Conservation (phyloP, 2,329 filamentous ascomycete genomes). For the Thermoascus crustaceus region DNA sequence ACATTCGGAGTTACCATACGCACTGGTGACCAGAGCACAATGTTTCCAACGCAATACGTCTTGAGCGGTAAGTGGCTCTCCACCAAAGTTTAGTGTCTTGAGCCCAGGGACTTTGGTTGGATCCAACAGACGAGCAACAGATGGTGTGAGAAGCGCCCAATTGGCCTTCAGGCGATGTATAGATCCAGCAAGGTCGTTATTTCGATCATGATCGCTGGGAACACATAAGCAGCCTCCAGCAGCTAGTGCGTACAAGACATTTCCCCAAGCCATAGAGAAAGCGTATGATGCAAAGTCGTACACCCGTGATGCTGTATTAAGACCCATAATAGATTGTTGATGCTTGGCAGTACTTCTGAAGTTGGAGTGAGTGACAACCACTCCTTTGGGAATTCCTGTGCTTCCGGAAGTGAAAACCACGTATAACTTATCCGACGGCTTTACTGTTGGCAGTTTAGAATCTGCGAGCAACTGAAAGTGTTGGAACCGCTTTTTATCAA, state of each 20-base stretch:
- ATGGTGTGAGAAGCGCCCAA: constrained; percentile 49
- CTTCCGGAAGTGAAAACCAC: constrained; percentile 47
- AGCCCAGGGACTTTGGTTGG: constrained; percentile 22
- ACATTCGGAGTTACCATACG: constrained; percentile 5
- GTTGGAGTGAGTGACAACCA: constrained; percentile 49
- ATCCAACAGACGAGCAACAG: constrained; percentile 36
- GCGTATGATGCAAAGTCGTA: constrained; percentile 45
- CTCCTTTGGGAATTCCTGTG: constrained; percentile 44
- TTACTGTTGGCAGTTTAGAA: not conserved
- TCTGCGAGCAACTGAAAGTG: too few species aligned
- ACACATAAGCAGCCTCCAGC: constrained; percentile 38
- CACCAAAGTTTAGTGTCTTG: constrained; percentile 29
- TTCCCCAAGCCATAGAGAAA: constrained; percentile 40
- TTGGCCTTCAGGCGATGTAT: constrained; percentile 21
- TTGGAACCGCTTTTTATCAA: too few species aligned
- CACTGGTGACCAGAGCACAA: not conserved
- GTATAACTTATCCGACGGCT: constrained; percentile 28
- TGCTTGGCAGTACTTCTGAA: constrained; percentile 43
- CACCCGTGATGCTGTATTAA: constrained; percentile 45
- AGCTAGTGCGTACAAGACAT: constrained; percentile 36
- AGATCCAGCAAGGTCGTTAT: constrained; percentile 25
- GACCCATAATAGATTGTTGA: constrained; percentile 39
- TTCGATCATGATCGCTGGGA: constrained; percentile 33
- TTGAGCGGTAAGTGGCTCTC: constrained; percentile 19
- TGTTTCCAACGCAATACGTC: constrained; percentile 3